phyloP scores from a whole-genome alignment of 1,139 yeast genomes.

The Yamadazyma blattariae region DNA sequence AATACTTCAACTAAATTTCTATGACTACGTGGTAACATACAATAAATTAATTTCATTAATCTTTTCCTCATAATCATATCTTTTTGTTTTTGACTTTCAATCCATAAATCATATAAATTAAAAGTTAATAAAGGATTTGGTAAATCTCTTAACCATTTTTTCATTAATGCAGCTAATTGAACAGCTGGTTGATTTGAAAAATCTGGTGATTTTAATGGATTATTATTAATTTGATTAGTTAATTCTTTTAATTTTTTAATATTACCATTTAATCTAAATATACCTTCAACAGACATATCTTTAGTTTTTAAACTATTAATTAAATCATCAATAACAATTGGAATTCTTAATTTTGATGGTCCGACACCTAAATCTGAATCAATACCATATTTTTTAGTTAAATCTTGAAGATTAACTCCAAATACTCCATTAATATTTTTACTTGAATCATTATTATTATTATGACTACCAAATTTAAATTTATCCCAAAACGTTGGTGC shows the following conservation, averaged over 20 bases:
- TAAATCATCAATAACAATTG: slow-evolving; percentile 83
- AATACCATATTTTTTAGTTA: slow-evolving; percentile 76
- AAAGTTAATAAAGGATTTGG: slow-evolving; percentile 89
- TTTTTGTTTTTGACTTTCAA: slow-evolving; percentile 61
- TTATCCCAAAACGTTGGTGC: slow-evolving; percentile 74
- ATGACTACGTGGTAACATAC: slow-evolving; percentile 78
- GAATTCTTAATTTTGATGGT: slow-evolving; percentile 74
- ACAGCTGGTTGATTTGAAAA: slow-evolving; percentile 80
- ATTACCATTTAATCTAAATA: slow-evolving; percentile 94
- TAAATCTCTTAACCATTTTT: slow-evolving; percentile 86
- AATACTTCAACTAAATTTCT: slow-evolving; percentile 87
- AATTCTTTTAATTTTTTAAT: slow-evolving; percentile 77
- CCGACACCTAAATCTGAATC: slow-evolving; percentile 89
- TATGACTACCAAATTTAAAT: slow-evolving; percentile 32
- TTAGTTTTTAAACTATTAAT: slow-evolving; percentile 81
- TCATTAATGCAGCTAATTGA: slow-evolving; percentile 90
- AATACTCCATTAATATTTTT: slow-evolving; percentile 51
- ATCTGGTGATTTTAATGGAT: slow-evolving; percentile 72
- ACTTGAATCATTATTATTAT: slow-evolving; percentile 21
- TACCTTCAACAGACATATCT: slow-evolving; percentile 96
- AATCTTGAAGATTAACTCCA: slow-evolving; percentile 71
- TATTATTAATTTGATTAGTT: slow-evolving; percentile 69
- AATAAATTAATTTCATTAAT: slow-evolving; percentile 67
- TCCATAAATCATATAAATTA: slow-evolving; percentile 76
- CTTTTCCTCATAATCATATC: slow-evolving; percentile 51